Evolutionary conservation across 352 stramenopile species (phyloP), one percentile per base, ranked within the genome.

Genomic region (Pythium apleroticum): DNA sequence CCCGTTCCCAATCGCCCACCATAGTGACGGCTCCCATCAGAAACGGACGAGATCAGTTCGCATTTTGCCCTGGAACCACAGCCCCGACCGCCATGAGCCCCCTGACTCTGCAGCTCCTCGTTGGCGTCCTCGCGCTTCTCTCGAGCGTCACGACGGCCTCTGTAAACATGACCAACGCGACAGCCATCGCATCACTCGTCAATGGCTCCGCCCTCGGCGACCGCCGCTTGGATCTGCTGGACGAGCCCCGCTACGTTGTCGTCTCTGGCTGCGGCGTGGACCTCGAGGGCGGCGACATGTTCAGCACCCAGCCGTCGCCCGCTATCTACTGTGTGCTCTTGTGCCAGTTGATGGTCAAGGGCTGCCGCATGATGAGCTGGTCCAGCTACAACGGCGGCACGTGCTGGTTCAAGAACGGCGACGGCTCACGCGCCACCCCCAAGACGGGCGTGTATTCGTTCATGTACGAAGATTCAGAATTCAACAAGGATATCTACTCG

Each of bases 371-470:
- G 33, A 39, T 39, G 33, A 39, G 33, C 33, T 89, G 80, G 80
- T 80, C 45, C 15, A 73, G 72, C 53, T 72, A 69, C 63, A 85
- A 81, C 50, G 63, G 72, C 19, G 80, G 80, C 9, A 86, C 73
- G 11, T 87, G 80, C 57, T 89, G 72, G 68, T 46, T 76, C 52
- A 76, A 76, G 66, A 73, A 1, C 17, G 37, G 37, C 17, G 10
- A 6, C 6, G 33, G 33, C 11, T 39, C 33, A 15, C 33, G 33
- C 7, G 33, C 33, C 8, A 39, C 7, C 3, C 33, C 33, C 33
- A 39, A 39, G 33, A 39, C 33, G 12, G 33, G 33, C 33, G 11
- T 39, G 33, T 39, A 39, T 10, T 39, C 33, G 33, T 39, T 14
- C 33, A 39, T 39, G 33, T 39, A 15, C 8, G 33, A 39, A 15